Conservation (phyloP, 2,329 filamentous ascomycete genomes). For the Pyrenophora seminiperda region DNA sequence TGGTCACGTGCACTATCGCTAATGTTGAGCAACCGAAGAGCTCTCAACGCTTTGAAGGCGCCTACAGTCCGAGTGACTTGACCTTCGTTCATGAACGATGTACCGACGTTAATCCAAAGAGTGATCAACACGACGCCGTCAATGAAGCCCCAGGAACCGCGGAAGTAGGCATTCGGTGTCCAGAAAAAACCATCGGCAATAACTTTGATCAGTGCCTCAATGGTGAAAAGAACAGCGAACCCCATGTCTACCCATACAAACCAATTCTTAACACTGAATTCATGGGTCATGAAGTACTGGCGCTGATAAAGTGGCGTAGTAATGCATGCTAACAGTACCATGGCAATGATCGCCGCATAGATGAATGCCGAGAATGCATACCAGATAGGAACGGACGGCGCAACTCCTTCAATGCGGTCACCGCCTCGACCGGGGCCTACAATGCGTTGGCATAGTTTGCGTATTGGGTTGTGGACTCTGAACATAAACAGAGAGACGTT, state of each 20-base stretch:
- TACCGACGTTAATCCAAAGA: slow-evolving; percentile 91
- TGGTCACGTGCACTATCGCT: slow-evolving; percentile 95
- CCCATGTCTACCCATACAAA: slow-evolving; percentile 93
- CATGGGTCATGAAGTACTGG: slow-evolving; percentile 71
- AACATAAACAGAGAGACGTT: slow-evolving; percentile 93
- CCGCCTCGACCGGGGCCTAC: slow-evolving; percentile 89
- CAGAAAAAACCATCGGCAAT: slow-evolving; percentile 95
- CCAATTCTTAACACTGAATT: slow-evolving; percentile 75
- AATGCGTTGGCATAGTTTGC: slow-evolving; percentile 82
- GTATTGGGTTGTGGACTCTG: slow-evolving; percentile 74
- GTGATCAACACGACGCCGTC: slow-evolving; percentile 90
- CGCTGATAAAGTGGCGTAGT: slow-evolving; percentile 95
- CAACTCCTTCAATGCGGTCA: slow-evolving; percentile 85
- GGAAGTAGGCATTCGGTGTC: slow-evolving; percentile 96
- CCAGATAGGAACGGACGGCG: slow-evolving; percentile 88
- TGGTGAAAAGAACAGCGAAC: slow-evolving; percentile 83
- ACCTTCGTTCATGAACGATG: slow-evolving; percentile 79
- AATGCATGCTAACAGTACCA: slow-evolving; percentile 95
- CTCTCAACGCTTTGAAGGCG: slow-evolving; percentile 94
- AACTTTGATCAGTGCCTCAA: slow-evolving; percentile 88
- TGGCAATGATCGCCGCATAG: slow-evolving; percentile 90
- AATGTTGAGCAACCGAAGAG: slow-evolving; percentile 88
- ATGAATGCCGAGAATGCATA: slow-evolving; percentile 92
- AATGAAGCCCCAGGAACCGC: slow-evolving; percentile 95
- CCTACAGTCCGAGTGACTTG: slow-evolving; percentile 88